Percentiles rank a stretch among this genome's conserved stretches.
Conservation (phyloP, 116 monocot genomes). For the Papilionanthe hybrid region DNA sequence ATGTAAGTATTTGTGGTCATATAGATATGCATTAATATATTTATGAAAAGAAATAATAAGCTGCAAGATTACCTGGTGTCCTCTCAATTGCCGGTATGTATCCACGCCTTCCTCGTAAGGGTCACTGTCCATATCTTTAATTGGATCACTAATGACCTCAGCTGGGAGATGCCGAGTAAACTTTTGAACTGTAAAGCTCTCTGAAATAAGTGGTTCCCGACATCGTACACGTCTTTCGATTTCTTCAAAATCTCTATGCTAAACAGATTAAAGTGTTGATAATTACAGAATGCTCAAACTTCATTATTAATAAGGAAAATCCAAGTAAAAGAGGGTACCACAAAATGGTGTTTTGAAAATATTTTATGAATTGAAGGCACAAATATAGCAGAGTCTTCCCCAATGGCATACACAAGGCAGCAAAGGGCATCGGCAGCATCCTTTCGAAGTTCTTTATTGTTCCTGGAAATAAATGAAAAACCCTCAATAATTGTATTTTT, state of each 20-base stretch:
- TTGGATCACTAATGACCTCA: constrained; percentile 79
- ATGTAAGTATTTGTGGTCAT: neutral
- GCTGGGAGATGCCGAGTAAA: constrained; percentile 30
- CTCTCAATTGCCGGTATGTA: constrained; percentile 43
- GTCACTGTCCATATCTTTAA: constrained; percentile 63
- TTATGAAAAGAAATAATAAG: neutral
- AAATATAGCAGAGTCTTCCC: constrained; percentile 89
- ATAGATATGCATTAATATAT: neutral
- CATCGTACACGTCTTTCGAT: constrained; percentile 60
- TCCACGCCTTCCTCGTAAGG: constrained; percentile 75
- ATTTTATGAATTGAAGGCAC: constrained; percentile 79
- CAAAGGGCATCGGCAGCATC: constrained; percentile 94
- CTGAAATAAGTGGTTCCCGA: constrained; percentile 59
- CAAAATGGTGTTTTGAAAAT: constrained; percentile 66
- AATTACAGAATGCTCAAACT: neutral
- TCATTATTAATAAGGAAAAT: constrained; percentile 4
- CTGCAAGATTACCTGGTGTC: constrained; percentile 67
- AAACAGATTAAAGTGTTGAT: constrained; percentile 7
- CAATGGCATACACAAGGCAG: constrained; percentile 84
- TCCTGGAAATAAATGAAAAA: constrained; percentile 36
- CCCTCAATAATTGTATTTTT: neutral
- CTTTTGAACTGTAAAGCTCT: constrained; percentile 53
- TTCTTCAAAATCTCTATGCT: constrained; percentile 92
- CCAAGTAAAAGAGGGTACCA: constrained; percentile 33
- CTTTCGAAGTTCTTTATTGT: constrained; percentile 76